phyloP scores from a whole-genome alignment of 208 protist species.

The Tritrichomonas musculus region DNA sequence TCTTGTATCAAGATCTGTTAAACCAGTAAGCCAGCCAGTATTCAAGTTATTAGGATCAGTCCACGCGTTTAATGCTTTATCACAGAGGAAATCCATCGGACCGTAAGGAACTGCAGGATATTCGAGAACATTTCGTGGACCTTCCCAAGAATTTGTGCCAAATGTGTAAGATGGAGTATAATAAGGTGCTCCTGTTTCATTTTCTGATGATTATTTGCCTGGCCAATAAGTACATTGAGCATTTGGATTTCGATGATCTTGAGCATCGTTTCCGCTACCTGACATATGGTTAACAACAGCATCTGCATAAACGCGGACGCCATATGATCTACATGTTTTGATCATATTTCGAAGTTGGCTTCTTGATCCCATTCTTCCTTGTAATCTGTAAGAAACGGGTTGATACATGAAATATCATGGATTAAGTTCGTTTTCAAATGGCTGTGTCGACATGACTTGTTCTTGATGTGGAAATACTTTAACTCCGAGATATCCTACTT shows the following conservation, averaged over 20 bases:
- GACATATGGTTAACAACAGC: slow-evolving; percentile 65
- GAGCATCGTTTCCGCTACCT: slow-evolving; percentile 56
- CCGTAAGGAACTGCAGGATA: slow-evolving; percentile 56
- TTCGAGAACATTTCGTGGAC: slow-evolving; percentile 45
- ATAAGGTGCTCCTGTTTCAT: slow-evolving; percentile 43
- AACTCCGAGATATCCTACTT: slow-evolving; percentile 36
- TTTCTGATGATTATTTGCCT: slow-evolving; percentile 44
- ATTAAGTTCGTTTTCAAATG: slow-evolving; percentile 54
- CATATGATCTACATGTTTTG: slow-evolving; percentile 46
- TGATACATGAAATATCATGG: no score
- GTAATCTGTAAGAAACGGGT: slow-evolving; percentile 42
- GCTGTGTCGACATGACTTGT: slow-evolving; percentile 55
- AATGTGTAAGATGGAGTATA: slow-evolving; percentile 55
- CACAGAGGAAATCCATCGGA: slow-evolving; percentile 62
- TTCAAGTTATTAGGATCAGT: slow-evolving; percentile 57
- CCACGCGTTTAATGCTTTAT: slow-evolving; percentile 59
- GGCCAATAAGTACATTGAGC: slow-evolving; percentile 46
- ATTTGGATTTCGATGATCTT: slow-evolving; percentile 46
- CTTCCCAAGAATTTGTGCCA: slow-evolving; percentile 41
- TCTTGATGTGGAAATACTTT: slow-evolving; percentile 59
- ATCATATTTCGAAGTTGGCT: slow-evolving; percentile 52
- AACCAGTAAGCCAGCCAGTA: slow-evolving; percentile 57
- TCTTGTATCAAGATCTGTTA: no score
- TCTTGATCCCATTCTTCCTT: slow-evolving; percentile 54
- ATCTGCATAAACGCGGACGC: slow-evolving; percentile 48